Percentiles rank a stretch among this genome's conserved stretches.
Conservation (phyloP, 495 filamentous ascomycete genomes). For the Lophium mytilinum region DNA sequence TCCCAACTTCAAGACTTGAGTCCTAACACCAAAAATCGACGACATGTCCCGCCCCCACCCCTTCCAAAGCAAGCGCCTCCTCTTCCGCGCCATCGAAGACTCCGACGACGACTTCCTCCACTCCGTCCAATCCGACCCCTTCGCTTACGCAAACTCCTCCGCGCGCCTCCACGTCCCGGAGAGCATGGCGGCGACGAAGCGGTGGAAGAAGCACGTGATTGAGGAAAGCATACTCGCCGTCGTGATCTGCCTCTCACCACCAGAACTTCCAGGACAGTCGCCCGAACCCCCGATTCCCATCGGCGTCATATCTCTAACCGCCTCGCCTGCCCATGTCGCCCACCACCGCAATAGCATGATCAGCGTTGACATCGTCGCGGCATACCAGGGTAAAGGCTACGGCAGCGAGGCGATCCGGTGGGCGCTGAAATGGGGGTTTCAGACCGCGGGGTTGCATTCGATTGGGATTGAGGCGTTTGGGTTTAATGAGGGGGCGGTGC, state of each 20-base stretch:
- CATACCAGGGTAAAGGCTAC: slow-evolving; percentile 43
- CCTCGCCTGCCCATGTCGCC: not conserved
- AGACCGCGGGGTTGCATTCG: slow-evolving; percentile 40
- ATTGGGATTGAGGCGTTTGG: slow-evolving; percentile 36
- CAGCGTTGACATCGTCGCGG: slow-evolving; percentile 34
- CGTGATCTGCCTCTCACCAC: slow-evolving; percentile 35
- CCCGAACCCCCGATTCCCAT: slow-evolving; percentile 23
- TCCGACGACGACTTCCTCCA: no score
- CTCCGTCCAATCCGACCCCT: no score
- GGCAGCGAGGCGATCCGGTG: slow-evolving; percentile 47
- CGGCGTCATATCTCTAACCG: slow-evolving; percentile 26
- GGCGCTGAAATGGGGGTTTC: slow-evolving; percentile 44
- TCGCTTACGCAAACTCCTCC: no score
- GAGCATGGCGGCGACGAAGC: no score
- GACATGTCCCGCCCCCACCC: no score
- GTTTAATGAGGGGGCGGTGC: slow-evolving; percentile 39
- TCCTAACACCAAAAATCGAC: no score
- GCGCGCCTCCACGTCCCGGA: no score
- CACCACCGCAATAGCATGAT: slow-evolving; percentile 41
- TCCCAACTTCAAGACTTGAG: no score
- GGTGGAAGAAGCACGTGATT: slow-evolving; percentile 10
- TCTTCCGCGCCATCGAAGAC: no score
- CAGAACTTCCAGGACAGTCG: not conserved
- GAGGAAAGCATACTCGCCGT: slow-evolving; percentile 34
- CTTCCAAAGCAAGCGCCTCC: no score